Conservation (phyloP, 768 basidiomycete genomes). For the Hirschioporus abietinus region DNA sequence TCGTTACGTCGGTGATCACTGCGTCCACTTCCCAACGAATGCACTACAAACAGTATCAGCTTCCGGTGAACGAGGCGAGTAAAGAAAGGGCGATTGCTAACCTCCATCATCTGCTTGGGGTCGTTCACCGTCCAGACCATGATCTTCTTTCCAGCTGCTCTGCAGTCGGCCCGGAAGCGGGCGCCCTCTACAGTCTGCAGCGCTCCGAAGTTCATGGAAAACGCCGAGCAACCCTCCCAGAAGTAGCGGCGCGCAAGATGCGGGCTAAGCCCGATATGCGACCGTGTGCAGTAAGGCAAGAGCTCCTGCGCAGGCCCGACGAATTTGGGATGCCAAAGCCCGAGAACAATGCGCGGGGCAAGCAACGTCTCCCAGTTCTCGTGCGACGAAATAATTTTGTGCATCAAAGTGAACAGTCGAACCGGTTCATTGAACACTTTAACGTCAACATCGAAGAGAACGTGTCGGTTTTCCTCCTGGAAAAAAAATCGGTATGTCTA, state of each 20-base stretch:
- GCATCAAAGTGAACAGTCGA: slow-evolving; percentile 77
- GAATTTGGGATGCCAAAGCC: slow-evolving; percentile 91
- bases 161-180: slow-evolving; percentile 81
- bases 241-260: slow-evolving; percentile 79
- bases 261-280: slow-evolving; percentile 76
- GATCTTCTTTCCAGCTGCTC: slow-evolving; percentile 69
- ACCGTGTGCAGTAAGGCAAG: slow-evolving; percentile 79
- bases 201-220: slow-evolving; percentile 75
- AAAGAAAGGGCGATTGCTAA: slow-evolving; percentile 24
- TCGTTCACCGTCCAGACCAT: slow-evolving; percentile 98
- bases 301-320: slow-evolving; percentile 66
- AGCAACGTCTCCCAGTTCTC: slow-evolving; percentile 68
- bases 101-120: slow-evolving; percentile 87
- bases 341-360: slow-evolving; percentile 76
- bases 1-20: slow-evolving; percentile 73
- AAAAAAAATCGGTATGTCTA: slow-evolving; percentile 2
- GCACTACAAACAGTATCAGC: slow-evolving; percentile 34
- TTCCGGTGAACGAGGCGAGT: neutral
- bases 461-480: slow-evolving; percentile 70
- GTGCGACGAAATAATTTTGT: slow-evolving; percentile 56
- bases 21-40: slow-evolving; percentile 73
- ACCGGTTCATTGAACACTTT: slow-evolving; percentile 91
- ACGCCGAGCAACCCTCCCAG: slow-evolving; percentile 81
- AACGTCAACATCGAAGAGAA: slow-evolving; percentile 85
- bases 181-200: slow-evolving; percentile 67